phyloP scores from a whole-genome alignment of 331 rosid species.

The Erythrophleum ivorense region DNA sequence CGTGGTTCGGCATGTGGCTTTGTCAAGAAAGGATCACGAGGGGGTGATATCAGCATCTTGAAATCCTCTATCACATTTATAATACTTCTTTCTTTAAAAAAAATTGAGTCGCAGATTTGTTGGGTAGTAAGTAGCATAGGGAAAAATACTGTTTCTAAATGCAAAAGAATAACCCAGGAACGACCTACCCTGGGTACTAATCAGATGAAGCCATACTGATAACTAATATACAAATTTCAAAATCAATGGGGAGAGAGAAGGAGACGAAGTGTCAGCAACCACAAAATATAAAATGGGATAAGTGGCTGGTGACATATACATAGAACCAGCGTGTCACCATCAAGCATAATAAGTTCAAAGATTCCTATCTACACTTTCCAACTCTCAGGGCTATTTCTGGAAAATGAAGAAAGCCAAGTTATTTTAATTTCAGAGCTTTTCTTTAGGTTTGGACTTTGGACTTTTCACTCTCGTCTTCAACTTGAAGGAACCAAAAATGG shows the following conservation, averaged over 20 bases:
- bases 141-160: background rate
- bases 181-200: background rate
- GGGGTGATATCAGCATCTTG: no score
- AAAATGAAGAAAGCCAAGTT: background rate
- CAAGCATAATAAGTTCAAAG: background rate
- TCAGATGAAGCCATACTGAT: background rate
- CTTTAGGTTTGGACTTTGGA: background rate
- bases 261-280: conserved; percentile 7
- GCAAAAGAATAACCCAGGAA: background rate
- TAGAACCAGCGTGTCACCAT: background rate
- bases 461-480: background rate
- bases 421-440: background rate
- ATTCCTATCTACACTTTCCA: background rate
- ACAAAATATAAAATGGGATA: background rate
- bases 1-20: no score
- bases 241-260: background rate
- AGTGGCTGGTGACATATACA: conserved; percentile 25
- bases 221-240: background rate
- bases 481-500: background rate
- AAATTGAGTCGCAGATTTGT: background rate
- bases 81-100: no score
- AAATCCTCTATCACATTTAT: no score
- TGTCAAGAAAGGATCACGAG: no score
- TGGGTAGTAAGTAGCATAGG: background rate
- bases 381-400: background rate